phyloP scores from a whole-genome alignment of 331 rosid genomes.

The Quercus lobata region DNA sequence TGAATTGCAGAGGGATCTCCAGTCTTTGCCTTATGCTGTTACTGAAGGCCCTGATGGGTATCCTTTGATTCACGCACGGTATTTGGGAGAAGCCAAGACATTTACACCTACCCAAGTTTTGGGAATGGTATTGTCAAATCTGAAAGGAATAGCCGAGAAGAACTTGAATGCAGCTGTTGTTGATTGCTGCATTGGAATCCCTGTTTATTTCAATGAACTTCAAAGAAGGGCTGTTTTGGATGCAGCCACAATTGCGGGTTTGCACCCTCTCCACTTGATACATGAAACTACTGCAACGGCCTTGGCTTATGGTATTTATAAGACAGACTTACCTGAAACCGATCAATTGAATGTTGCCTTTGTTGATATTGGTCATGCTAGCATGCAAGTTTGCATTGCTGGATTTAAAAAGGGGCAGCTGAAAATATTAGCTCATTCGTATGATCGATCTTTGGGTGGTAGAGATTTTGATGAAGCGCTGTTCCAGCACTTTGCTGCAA shows the following conservation, averaged over 20 bases:
- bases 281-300: conserved; percentile 98
- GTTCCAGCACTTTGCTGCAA: conserved; percentile 70
- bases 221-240: conserved; percentile 92
- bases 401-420: conserved; percentile 90
- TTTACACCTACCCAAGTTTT: conserved; percentile 85
- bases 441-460: conserved; percentile 85
- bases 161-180: conserved; percentile 80
- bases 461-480: conserved; percentile 90
- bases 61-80: conserved; percentile 72
- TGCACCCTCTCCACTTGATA: conserved; percentile 80
- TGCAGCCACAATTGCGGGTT: conserved; percentile 87
- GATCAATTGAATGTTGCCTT: conserved; percentile 88
- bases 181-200: conserved; percentile 97
- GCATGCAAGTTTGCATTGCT: conserved; percentile 97
- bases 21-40: conserved; percentile 67
- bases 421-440: conserved; percentile 77
- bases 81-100: conserved; percentile 63
- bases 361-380: conserved; percentile 90
- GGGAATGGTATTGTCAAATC: conserved; percentile 78
- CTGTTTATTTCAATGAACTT: conserved; percentile 82
- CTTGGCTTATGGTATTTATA: conserved; percentile 92
- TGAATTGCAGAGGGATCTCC: conserved; percentile 69
- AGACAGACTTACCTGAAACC: conserved; percentile 86
- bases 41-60: conserved; percentile 83
- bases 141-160: conserved; percentile 77